Evolutionary conservation across 2,329 filamentous ascomycete genomes (phyloP), one percentile per base, ranked within the genome.

Genomic region (Madurella mycetomatis): DNA sequence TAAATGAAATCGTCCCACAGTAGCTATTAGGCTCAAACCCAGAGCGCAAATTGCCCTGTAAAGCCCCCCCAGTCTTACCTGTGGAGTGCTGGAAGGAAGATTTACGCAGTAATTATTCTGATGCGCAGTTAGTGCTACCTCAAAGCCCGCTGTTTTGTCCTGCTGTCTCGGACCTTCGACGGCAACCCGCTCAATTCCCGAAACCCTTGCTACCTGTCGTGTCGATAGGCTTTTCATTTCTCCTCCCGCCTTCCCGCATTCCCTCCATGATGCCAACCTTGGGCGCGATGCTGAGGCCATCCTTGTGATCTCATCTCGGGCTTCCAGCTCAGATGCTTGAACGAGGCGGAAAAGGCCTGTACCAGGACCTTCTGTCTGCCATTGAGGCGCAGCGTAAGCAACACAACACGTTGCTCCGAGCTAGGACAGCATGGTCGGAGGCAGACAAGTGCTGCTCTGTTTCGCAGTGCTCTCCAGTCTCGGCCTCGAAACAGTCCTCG

Each of bases 361-460:
- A 54, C 53, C 54, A 47, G 47, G 47, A 54, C 49, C 47, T 49
- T 19, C 9, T 18, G n/a, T 51, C 44, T 46, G 43, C 41, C 50
- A 41, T 25, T 34, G 34, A 30, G n/a, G 49, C 52, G 45, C 52
- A 53, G 41, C 51, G 41, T 37, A 55, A 51, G 37, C 55, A 49
- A 16, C 49, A 56, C 41, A 45, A 17, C 47, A 34, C 30, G 15
- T 30, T 47, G 42, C 34, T 46, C 55, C 53, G 47, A 51, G 15
- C 53, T 47, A 41, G 19, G 41, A 54, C 57, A 65, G 54, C 44
- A 66, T 66, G 63, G 60, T 64, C 53, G 60, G 53, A 46, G 58
- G 58, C 41, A 58, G 55, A 49, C 49, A 53, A 39, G 59, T 60
- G 52, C 60, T 66, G 60, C 61, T 64, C 19, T 64, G 56, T 15